Conservation (phyloP, 352 stramenopile species). For the Phytopythium montanum region DNA sequence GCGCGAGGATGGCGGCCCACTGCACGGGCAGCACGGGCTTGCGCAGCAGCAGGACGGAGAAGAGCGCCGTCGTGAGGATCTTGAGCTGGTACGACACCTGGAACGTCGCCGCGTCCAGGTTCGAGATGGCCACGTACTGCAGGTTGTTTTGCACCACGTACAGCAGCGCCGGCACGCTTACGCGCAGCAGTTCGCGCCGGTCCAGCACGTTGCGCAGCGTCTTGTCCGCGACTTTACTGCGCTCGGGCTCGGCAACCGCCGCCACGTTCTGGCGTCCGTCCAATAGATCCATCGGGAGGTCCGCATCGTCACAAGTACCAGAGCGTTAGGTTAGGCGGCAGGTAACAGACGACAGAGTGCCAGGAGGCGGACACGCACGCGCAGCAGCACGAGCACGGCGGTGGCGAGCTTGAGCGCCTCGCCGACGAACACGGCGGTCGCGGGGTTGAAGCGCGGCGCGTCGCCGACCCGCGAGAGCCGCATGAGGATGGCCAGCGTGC, state of each 20-base stretch:
- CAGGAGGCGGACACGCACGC: conserved; percentile 2
- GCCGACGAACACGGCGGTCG: conserved; percentile 69
- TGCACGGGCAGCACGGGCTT: conserved; percentile 69
- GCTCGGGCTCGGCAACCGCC: conserved; percentile 17
- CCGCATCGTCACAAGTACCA: background rate
- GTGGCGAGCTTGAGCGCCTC: conserved; percentile 69
- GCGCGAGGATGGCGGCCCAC: conserved; percentile 73
- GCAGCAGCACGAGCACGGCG: conserved; percentile 38
- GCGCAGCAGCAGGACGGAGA: conserved; percentile 77
- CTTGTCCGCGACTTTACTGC: conserved; percentile 20
- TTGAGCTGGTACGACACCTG: conserved; percentile 88
- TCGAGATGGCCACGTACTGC: conserved; percentile 77
- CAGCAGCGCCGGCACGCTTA: conserved; percentile 73
- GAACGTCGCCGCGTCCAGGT: conserved; percentile 76
- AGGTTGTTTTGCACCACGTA: conserved; percentile 87
- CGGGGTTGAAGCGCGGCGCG: conserved; percentile 65
- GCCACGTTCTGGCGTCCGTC: conserved; percentile 15
- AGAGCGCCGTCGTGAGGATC: conserved; percentile 84
- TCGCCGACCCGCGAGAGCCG: conserved; percentile 73
- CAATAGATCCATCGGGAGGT: too few species aligned
- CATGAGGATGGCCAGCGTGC: conserved; percentile 73
- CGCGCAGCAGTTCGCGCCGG: conserved; percentile 52
- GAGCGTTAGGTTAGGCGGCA: background rate
- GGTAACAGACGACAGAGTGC: background rate
- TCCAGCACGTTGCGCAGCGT: conserved; percentile 54